phyloP scores from a whole-genome alignment of 176 grass and related monocot species.

The Raddia guianensis region DNA sequence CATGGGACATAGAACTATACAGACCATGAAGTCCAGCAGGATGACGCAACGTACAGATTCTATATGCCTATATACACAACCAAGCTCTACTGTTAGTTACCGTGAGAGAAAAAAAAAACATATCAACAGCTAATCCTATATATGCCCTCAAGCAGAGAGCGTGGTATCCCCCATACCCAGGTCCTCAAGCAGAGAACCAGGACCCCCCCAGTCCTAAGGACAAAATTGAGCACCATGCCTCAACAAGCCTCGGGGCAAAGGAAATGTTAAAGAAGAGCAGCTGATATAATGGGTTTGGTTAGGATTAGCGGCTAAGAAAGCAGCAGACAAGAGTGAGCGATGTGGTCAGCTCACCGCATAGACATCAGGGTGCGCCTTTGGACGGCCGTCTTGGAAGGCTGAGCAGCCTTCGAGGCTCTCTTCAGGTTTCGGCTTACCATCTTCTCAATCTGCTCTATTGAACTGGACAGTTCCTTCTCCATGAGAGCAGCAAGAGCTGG shows the following conservation, averaged over 20 bases:
- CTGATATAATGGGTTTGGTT: conserved; percentile 13
- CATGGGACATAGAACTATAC: conserved; percentile 3
- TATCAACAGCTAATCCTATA: conserved; percentile 28
- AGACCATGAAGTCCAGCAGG: neutral
- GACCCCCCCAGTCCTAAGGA: neutral
- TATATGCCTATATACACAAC: neutral
- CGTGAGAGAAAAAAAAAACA: neutral
- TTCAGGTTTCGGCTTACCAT: conserved; percentile 53
- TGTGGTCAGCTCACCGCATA: conserved; percentile 61
- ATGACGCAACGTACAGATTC: conserved; percentile 5
- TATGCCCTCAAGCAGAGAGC: conserved; percentile 43
- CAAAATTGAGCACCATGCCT: conserved; percentile 24
- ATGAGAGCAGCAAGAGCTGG: conserved; percentile 14
- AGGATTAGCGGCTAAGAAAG: conserved; percentile 32
- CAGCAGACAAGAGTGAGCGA: conserved; percentile 18
- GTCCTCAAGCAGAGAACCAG: conserved; percentile 57
- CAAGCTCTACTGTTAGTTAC: neutral
- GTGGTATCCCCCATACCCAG: neutral
- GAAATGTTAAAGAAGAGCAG: conserved; percentile 33
- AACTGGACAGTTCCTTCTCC: conserved; percentile 61
- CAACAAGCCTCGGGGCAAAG: neutral
- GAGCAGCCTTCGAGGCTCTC: conserved; percentile 44
- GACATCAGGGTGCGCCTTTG: conserved; percentile 66
- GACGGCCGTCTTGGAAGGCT: conserved; percentile 48
- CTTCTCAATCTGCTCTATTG: conserved; percentile 77